Evolutionary conservation across 768 basidiomycete species (phyloP), one percentile per base, ranked within the genome.

Genomic region (Gymnopilus dilepis): DNA sequence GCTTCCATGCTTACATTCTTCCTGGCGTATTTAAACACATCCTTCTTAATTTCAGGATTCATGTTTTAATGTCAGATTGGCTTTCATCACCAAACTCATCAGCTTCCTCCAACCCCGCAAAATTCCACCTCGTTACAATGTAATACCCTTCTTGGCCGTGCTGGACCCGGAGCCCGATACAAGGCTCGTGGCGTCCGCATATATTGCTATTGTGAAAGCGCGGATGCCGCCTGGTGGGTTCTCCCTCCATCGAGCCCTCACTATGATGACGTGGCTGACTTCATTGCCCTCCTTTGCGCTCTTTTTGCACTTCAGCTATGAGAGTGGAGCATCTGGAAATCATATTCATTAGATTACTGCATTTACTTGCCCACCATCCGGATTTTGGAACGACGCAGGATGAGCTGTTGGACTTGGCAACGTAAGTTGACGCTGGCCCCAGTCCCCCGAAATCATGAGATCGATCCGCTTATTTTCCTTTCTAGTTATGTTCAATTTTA

Each of bases 351-450:
- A 89, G 97, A 12, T 76, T 99, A 4, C 81, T 99, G 9, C 92
- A 95, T 69, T 74, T 95, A 0, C 80, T 99, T 4, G 94, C 95
- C 0, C 96, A 97, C 70, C 97, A 99, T 72, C 97, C 97, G 4
- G 97, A 99, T 74, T 96, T 95, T 68, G 82, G 81, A 19, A 82
- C 79, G 43, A 80, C 82, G 2, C 82, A 85, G 37, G 90, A 92
- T 33, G 88, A 88, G 41, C 73, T 96, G 37, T 79, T 85, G 33
- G 89, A 92, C 67, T 89, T 95, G 67, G 87, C 91, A 22, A 93
- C 90, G 95, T 97, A 65, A 47, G 89, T 70, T 21, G 42, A 52
- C 7, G 15, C 15, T 28, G 38, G 24, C 50, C 15, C 21, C 31
- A 47, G 56, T 5, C 21, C 37, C 47, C 53, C 56, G 15, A 13